These are phyloP conservation scores for Protomyces pachydermus DNA, from an alignment of 1,139 yeast species.

Conservation along the genomic window DNA sequence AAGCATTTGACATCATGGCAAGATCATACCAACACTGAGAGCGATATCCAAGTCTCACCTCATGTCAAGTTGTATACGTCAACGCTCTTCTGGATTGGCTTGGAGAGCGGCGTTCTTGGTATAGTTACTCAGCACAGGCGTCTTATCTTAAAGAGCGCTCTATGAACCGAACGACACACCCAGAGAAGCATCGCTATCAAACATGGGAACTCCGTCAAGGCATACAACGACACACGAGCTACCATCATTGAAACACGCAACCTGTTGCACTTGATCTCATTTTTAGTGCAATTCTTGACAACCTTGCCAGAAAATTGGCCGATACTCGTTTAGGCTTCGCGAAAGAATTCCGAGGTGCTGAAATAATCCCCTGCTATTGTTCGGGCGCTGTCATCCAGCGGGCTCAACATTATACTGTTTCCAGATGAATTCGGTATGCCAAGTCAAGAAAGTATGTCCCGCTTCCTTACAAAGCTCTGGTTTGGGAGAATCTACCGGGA, in stretches of 20 bases:
- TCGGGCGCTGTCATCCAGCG: constrained; percentile 3
- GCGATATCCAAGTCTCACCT: not conserved
- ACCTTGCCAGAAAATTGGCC: constrained; percentile 19
- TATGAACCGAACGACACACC: constrained; percentile 1
- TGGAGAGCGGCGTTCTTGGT: constrained; percentile 1
- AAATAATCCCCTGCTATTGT: constrained; percentile 13
- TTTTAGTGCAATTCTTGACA: constrained; percentile 13
- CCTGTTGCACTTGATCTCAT: constrained; percentile 7
- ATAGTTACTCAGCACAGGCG: not conserved
- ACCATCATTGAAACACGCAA: constrained; percentile 22
- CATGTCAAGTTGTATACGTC: not conserved
- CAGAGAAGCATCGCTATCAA: not conserved
- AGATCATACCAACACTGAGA: not conserved
- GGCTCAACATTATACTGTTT: constrained; percentile 14
- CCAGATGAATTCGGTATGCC: constrained; percentile 20
- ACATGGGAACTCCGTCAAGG: not conserved
- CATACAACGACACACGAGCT: constrained; percentile 12
- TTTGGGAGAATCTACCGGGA: constrained; percentile 4
- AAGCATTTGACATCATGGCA: not conserved
- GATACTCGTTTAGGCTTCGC: constrained; percentile 15
- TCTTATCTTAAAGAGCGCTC: constrained; percentile 3
- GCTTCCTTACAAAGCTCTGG: constrained; percentile 23
- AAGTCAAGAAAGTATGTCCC: constrained; percentile 19
- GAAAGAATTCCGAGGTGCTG: constrained; percentile 18
- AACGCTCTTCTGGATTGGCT: not conserved